Evolutionary conservation across 23 red algal genomes (phyloP), one percentile per base, ranked within the genome.

Genomic region (Cyanidium caldarium): DNA sequence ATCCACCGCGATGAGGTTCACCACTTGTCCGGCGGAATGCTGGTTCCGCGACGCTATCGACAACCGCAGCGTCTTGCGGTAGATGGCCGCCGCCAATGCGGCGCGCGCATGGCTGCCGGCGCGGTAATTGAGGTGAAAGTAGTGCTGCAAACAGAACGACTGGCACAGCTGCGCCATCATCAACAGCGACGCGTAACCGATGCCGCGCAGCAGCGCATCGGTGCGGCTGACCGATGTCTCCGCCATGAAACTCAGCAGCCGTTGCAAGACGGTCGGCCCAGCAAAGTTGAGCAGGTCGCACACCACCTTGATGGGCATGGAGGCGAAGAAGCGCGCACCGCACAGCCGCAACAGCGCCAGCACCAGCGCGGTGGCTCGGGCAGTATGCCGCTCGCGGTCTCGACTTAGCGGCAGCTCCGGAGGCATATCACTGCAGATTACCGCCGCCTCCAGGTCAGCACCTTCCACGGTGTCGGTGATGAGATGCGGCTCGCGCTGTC

Each of bases 1-100:
- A 67, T 81, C 77, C 0, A 72, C 58, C 37, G 67, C 69, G 21
- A 71, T 30, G 1, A 81, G 45, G 45, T 81, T 81, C 2, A 81
- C 69, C 34, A 81, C 67, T 37, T 81, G 34, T 28, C 77, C 77
- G 1, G 61, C 35, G 1, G 66, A 33, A 17, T 70, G 35, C 17
- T 70, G 5, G 51, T 81, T 81, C 36, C 77, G 38, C 14, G 77
- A 34, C 23, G 29, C 38, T 40, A 57, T 34, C 26, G 29, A 35
- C 65, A 81, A 23, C 23, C 58, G 21, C 2, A 81, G 33, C 35
- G 65, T 35, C 77, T 81, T 81, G 20, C 41, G 39, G 67, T 65
- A 81, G 2, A 75, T 61, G 41, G 70, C 70, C 7, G 37, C 70
- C 46, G 37, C 43, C 16, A 75, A 19, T 45, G 45, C 70, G 31